Evolutionary conservation across 2,329 filamentous ascomycete species (phyloP).

Genomic region (Ophiosphaerella korrae): DNA sequence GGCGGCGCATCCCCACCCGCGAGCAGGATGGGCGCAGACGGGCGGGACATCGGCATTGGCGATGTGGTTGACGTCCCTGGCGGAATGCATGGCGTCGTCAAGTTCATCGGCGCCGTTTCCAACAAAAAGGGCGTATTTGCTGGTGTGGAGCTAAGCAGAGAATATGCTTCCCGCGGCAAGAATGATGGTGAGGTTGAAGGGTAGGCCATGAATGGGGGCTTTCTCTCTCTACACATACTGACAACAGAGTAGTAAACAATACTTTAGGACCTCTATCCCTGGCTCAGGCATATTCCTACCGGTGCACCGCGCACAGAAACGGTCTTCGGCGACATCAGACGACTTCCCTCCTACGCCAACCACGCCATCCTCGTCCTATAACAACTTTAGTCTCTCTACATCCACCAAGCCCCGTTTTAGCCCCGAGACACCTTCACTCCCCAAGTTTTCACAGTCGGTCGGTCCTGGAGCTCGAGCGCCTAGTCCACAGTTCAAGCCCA

Average conservation of each 20-base stretch:
- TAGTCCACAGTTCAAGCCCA: constrained; percentile 73
- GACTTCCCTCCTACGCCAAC: constrained; percentile 71
- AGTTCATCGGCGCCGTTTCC: constrained; percentile 83
- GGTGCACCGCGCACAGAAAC: constrained; percentile 76
- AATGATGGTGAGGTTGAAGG: constrained; percentile 97
- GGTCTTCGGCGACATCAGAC: constrained; percentile 61
- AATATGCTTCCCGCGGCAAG: constrained; percentile 84
- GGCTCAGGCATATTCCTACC: constrained; percentile 95
- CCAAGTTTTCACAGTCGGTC: constrained; percentile 88
- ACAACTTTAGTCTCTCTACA: constrained; percentile 61
- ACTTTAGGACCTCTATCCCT: constrained; percentile 79
- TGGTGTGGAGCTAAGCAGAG: constrained; percentile 83
- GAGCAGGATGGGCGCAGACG: constrained; percentile 53
- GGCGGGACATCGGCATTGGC: constrained; percentile 69
- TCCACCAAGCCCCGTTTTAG: constrained; percentile 52
- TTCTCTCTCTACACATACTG: constrained; percentile 7
- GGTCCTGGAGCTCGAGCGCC: constrained; percentile 71
- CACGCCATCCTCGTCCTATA: constrained; percentile 61
- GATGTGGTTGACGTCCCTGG: constrained; percentile 91
- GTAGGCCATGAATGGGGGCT: constrained; percentile 40
- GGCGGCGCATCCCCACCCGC: constrained; percentile 49
- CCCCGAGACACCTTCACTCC: constrained; percentile 62
- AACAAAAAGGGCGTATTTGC: constrained; percentile 92
- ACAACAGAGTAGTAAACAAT: constrained; percentile 57
- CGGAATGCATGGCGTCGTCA: constrained; percentile 87